Evolutionary conservation across 2,329 filamentous ascomycete genomes (phyloP).

Genomic region (Trichoderma brevicompactum): DNA sequence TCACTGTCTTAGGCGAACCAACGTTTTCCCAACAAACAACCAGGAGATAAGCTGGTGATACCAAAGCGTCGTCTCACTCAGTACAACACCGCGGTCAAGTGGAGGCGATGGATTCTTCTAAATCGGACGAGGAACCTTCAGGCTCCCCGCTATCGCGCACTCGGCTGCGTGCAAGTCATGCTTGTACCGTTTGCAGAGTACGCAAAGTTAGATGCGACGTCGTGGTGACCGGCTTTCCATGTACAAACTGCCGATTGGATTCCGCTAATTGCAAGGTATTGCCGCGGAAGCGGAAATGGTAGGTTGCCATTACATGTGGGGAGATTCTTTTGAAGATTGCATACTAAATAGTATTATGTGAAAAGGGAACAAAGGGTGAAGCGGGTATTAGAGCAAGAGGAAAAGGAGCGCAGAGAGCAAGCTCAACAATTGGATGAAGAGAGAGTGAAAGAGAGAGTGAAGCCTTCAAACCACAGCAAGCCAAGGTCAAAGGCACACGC

Average conservation of each 20-base stretch:
- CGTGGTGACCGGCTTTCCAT: conserved; percentile 26
- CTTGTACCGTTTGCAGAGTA: conserved; percentile 16
- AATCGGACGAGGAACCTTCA: conserved; percentile 14
- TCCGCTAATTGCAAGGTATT: conserved; percentile 25
- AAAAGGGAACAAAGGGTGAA: conserved; percentile 24
- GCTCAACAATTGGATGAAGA: not conserved
- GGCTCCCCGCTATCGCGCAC: conserved; percentile 12
- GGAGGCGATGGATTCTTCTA: conserved; percentile 13
- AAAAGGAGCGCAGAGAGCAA: not conserved
- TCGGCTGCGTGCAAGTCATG: conserved; percentile 22
- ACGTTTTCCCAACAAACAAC: not conserved
- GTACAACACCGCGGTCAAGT: not conserved
- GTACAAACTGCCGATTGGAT: conserved; percentile 31
- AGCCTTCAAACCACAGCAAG: not conserved
- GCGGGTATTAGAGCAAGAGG: conserved; percentile 19
- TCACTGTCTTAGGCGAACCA: not conserved
- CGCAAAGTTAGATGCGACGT: conserved; percentile 33
- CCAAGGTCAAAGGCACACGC: not conserved
- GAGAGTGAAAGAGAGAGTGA: not conserved
- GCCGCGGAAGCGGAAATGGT: conserved; percentile 23
- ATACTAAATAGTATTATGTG: not conserved
- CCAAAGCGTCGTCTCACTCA: not conserved
- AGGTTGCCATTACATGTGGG: not conserved
- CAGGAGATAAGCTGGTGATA: not conserved
- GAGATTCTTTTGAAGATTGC: not conserved